Percentiles rank a stretch among this genome's conserved stretches.
phyloP scores from a whole-genome alignment of 805 yeast species.

The Lachancea sp. region DNA sequence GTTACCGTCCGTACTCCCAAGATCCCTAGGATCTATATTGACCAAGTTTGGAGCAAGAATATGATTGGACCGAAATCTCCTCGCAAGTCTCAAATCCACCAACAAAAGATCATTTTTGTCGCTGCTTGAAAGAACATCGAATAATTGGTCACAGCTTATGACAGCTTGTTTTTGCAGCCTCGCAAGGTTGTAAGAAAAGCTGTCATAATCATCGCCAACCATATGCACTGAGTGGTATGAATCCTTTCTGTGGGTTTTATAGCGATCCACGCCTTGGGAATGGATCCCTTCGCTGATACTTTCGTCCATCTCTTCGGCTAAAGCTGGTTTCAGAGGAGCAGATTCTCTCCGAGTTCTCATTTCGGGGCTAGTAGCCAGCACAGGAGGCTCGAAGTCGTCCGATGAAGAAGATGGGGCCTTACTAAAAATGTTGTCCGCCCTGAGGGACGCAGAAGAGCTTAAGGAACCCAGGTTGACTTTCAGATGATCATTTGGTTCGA shows the following conservation, averaged over 20 bases:
- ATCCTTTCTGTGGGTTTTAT: constrained; percentile 32
- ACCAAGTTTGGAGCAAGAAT: constrained; percentile 36
- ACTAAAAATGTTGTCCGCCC: neutral
- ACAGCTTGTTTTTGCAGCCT: constrained; percentile 46
- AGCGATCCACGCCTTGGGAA: constrained; percentile 9
- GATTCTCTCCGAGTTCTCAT: neutral
- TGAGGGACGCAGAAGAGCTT: constrained; percentile 4
- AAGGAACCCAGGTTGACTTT: constrained; percentile 22
- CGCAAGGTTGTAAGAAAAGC: constrained; percentile 20
- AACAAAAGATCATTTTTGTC: constrained; percentile 35
- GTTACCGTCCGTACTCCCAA: constrained; percentile 23
- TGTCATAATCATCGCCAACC: constrained; percentile 19
- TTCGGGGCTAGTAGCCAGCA: neutral
- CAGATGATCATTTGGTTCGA: constrained; percentile 37
- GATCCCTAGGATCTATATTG: constrained; percentile 36
- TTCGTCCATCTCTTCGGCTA: neutral
- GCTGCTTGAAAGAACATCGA: constrained; percentile 40
- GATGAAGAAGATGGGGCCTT: neutral
- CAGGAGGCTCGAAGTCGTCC: constrained; percentile 5
- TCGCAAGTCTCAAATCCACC: constrained; percentile 37
- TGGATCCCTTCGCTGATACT: neutral
- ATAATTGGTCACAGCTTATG: constrained; percentile 36
- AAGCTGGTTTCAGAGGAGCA: neutral
- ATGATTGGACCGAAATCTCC: constrained; percentile 30
- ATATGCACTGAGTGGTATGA: constrained; percentile 38